Base-by-base conservation (phyloP, 2,329 filamentous ascomycete genomes). In the Colletotrichum echinochloae region DNA sequence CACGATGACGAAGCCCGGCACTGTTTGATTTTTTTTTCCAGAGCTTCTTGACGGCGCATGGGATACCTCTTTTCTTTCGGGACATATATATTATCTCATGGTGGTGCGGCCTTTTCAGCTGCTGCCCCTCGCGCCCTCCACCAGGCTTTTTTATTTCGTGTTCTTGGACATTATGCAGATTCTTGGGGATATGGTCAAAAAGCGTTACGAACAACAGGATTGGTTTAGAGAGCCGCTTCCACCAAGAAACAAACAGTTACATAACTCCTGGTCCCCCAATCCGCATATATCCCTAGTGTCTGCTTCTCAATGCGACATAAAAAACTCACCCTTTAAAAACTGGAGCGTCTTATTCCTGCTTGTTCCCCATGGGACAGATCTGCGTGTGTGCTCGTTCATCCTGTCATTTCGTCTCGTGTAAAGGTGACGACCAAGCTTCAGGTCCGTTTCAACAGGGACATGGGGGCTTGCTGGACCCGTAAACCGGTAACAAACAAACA, bases 241-340 rank as follows among this genome's bases (percentile, higher is more conserved):
- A 39, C 35, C 46, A 61, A 54, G 30, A 30, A 51, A 54, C 30
- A 57, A 57, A 28, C 6, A 49, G 62, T 55, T 30, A 37, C 59
- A 49, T 60, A 59, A 65, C 30, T 57, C 20, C 33, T 57, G 39
- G 23, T 48, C 41, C 66, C 37, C 26, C 62, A 51, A 48, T 63
- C 62, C 51, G 49, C 59, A 67, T 57, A 59, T 70, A 67, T 66
- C 67, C 57, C 67, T 67, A 67, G 57, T 67, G 67, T 70, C 67
- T 70, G 67, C 64, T 70, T 23, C 56, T 62, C 41, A 70, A 67
- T 70, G 67, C 67, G 67, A 70, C 67, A 62, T 57, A 66, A 67
- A 62, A 62, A 66, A 54, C 64, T 62, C 64, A 62, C 57, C 64
- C 64, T 70, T 62, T 12, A 26, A 41, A 23, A 57, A 30, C n/a